A percentile compares a stretch with the other conserved stretches of the same genome.
phyloP scores from a whole-genome alignment of 371 early-diverging fungal species.

The Mortierella sp. region DNA sequence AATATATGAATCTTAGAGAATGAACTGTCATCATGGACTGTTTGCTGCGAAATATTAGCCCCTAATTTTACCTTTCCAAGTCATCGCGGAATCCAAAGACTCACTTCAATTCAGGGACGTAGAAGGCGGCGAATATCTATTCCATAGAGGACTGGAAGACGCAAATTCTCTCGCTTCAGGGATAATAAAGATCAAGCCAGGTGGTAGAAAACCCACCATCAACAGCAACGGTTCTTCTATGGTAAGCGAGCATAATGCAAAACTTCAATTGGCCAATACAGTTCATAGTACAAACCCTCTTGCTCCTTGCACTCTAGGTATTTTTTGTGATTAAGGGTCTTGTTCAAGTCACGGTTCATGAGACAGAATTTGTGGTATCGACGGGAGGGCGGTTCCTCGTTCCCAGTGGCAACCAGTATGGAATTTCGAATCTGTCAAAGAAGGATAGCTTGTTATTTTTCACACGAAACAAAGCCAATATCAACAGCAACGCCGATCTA shows the following conservation, averaged over 20 bases:
- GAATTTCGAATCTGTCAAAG: constrained; percentile 28
- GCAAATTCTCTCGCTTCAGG: constrained; percentile 31
- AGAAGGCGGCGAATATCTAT: constrained; percentile 38
- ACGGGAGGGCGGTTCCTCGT: constrained; percentile 44
- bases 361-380: constrained; percentile 39
- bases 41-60: too few relatives aligned
- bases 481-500: not conserved
- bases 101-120: constrained; percentile 28
- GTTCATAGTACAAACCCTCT: not conserved
- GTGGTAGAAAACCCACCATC: constrained; percentile 26
- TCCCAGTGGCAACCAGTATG: constrained; percentile 41
- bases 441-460: constrained; percentile 35
- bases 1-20: too few relatives aligned
- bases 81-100: constrained; percentile 26
- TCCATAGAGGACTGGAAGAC: constrained; percentile 50
- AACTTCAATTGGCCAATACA: not conserved
- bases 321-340: constrained; percentile 37
- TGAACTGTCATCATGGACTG: not conserved
- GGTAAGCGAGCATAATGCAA: not conserved
- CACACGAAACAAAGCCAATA: constrained; percentile 29
- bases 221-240: constrained; percentile 18
- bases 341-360: constrained; percentile 31
- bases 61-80: constrained; percentile 8
- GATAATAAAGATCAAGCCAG: constrained; percentile 33
- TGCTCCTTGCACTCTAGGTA: constrained; percentile 11